Base-by-base conservation (phyloP, 768 basidiomycete species). In the Boletus bicolor region DNA sequence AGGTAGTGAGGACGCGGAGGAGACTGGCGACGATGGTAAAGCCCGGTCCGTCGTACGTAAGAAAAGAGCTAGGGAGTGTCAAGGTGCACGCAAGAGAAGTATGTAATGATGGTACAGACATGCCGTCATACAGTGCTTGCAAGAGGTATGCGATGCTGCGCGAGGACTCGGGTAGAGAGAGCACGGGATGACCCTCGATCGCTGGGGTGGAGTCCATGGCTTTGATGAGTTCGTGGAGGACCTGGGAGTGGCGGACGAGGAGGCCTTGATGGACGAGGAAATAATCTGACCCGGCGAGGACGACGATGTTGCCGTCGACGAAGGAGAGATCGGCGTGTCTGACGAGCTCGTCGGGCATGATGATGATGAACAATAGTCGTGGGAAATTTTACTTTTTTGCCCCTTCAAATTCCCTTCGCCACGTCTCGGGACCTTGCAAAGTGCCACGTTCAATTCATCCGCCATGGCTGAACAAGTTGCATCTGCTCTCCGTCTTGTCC, bases 211-310 rank as follows among this genome's bases (percentile, higher is more conserved):
- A 11, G 59, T 68, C 66, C 41, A 75, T 59, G 24, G 69, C 64
- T 6, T 72, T 65, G 36, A 82, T 73, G 48, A 75, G 69, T 14
- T 76, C 68, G 24, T 68, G 63, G 5, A 90, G 69, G 36, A 82
- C 75, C 1, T 65, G 62, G 0, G 89, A 91, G 62, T 88, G 87
- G 9, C 84, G 82, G 49, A 74, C 78, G 14, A 91, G 72, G 14
- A 90, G 70, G 12, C 87, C 85, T 59, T 73, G 75, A 66, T 91
- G 89, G 3, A 91, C 83, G 52, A 87, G 67, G 64, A 91, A 91
- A 64, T 86, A 89, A 52, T 72, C 73, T 2, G 72, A 63, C 7
- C 75, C 81, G 48, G 84, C 75, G 45, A 86, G 76, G 32, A 91
- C 68, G 15, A 81, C 85, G 42, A 90, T 68, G 62, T 88, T 89